Evolutionary conservation across 768 basidiomycete genomes (phyloP).

Genomic region (Phylloporus scabripes): DNA sequence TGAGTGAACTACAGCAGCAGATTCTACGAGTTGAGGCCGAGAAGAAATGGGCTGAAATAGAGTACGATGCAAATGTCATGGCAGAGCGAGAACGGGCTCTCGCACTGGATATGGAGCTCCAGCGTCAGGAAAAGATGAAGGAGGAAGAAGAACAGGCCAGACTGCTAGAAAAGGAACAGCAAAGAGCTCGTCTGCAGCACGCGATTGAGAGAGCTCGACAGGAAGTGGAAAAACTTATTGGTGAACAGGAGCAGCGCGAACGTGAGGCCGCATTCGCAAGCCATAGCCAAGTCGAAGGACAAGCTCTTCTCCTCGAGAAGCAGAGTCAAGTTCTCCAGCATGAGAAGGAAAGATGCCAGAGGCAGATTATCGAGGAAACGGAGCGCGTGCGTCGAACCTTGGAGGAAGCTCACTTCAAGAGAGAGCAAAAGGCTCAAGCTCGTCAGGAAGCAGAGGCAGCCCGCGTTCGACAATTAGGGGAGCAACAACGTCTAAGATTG

Average conservation of each 20-base stretch:
- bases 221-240: slow-evolving; percentile 21
- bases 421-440: slow-evolving; percentile 18
- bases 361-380: slow-evolving; percentile 21
- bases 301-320: slow-evolving; percentile 20
- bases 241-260: slow-evolving; percentile 23
- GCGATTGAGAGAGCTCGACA: slow-evolving; percentile 23
- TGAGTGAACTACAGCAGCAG: slow-evolving; percentile 24
- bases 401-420: slow-evolving; percentile 23
- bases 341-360: slow-evolving; percentile 24
- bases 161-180: slow-evolving; percentile 20
- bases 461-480: slow-evolving; percentile 22
- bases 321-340: slow-evolving; percentile 17
- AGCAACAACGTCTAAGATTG: slow-evolving; percentile 23
- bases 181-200: slow-evolving; percentile 23
- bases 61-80: slow-evolving; percentile 24
- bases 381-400: slow-evolving; percentile 19
- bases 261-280: slow-evolving; percentile 20
- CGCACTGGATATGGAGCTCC: slow-evolving; percentile 25
- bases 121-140: slow-evolving; percentile 19
- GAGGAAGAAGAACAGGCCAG: slow-evolving; percentile 26
- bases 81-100: slow-evolving; percentile 26
- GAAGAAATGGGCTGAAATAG: slow-evolving; percentile 14
- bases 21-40: slow-evolving; percentile 23
- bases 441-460: slow-evolving; percentile 20
- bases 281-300: slow-evolving; percentile 23